These are phyloP conservation scores for Mimosa pudica DNA, from an alignment of 306 rosid genomes.

Conservation along the genomic window DNA sequence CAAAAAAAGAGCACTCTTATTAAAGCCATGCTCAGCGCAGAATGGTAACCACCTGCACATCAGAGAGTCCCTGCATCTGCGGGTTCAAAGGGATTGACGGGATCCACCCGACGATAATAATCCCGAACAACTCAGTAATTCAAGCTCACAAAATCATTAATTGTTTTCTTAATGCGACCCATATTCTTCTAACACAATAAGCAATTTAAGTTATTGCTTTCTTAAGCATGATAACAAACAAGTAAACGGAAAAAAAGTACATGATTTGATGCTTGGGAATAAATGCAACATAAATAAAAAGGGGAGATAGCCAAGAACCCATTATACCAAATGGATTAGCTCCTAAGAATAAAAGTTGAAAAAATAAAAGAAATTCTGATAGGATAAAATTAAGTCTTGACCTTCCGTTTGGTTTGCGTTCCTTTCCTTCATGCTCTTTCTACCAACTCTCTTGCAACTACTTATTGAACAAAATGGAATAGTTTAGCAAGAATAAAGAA, in stretches of 20 bases:
- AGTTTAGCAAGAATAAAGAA: no score
- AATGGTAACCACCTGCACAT: conserved; percentile 56
- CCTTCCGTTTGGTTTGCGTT: conserved; percentile 60
- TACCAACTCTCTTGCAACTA: no score
- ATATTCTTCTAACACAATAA: conserved; percentile 53
- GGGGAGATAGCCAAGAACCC: no score
- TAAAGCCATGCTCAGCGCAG: neutral
- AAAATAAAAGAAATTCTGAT: conserved; percentile 44
- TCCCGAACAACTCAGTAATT: conserved; percentile 88
- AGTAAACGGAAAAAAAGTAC: conserved; percentile 11
- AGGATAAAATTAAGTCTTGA: conserved; percentile 72
- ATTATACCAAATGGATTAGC: neutral
- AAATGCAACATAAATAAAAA: no score
- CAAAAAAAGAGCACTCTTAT: neutral
- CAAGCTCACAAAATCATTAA: conserved; percentile 66
- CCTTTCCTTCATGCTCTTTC: no score
- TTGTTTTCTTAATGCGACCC: conserved; percentile 53
- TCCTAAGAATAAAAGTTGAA: no score
- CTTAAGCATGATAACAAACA: conserved; percentile 39
- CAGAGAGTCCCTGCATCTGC: conserved; percentile 56
- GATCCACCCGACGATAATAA: conserved; percentile 71
- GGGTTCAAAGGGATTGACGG: conserved; percentile 76
- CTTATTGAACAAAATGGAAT: no score
- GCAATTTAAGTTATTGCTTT: no score
- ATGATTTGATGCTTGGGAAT: no score